phyloP scores from a whole-genome alignment of 306 rosid species.

The Glycine latifolia region DNA sequence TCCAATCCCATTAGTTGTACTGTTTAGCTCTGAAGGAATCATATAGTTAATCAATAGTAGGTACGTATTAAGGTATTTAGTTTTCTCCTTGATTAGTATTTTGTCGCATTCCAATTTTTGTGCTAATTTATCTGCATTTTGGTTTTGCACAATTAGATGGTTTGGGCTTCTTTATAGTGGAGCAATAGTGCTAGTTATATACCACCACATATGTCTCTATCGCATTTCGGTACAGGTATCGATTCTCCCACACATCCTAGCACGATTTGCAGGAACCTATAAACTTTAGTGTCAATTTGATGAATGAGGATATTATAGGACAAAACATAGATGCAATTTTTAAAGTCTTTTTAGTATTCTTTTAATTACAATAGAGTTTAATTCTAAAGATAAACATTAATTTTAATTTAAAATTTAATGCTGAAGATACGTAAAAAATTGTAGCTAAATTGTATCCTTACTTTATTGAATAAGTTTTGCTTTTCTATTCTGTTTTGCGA shows the following conservation, averaged over 20 bases:
- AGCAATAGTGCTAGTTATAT: slow-evolving; percentile 29
- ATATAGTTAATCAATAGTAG: not conserved
- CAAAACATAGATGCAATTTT: not conserved
- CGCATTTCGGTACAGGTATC: slow-evolving; percentile 40
- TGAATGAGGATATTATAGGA: not conserved
- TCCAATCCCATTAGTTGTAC: not conserved
- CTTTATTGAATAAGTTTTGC: no score
- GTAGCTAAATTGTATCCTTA: not conserved
- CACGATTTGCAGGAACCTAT: slow-evolving; percentile 39
- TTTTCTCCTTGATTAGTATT: not conserved
- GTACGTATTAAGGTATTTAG: not conserved
- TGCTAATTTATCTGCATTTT: not conserved
- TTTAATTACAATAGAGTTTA: no score
- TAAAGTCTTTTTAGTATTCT: not conserved
- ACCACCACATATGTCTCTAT: slow-evolving; percentile 44
- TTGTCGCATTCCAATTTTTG: slow-evolving; percentile 11
- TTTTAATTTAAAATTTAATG: not conserved
- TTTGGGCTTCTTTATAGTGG: slow-evolving; percentile 40
- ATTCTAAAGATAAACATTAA: not conserved
- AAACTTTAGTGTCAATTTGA: slow-evolving; percentile 19
- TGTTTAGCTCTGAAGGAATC: not conserved
- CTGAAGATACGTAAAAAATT: not conserved
- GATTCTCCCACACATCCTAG: slow-evolving; percentile 45
- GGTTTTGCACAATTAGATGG: slow-evolving; percentile 10
- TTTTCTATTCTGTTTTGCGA: no score